These are phyloP conservation scores for Casaregolazyma lundiana DNA, from an alignment of 1,139 yeast species.

Conservation along the genomic window DNA sequence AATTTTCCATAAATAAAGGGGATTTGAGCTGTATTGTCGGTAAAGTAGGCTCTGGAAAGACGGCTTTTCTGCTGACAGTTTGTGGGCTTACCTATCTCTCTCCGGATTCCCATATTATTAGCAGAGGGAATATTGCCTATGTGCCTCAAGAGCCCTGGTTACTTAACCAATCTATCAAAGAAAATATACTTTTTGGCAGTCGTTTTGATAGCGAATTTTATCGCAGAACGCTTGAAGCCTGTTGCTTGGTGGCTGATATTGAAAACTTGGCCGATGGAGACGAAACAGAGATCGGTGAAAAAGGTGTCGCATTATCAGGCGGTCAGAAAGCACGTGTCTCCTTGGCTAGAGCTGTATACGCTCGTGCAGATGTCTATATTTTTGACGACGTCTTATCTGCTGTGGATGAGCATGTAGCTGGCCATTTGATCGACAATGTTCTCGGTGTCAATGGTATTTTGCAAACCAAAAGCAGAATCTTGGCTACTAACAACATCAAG, in stretches of 20 bases:
- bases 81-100: conserved; percentile 54
- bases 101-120: conserved; percentile 59
- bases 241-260: conserved; percentile 69
- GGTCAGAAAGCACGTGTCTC: conserved; percentile 88
- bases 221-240: conserved; percentile 63
- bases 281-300: conserved; percentile 81
- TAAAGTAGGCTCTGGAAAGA: conserved; percentile 73
- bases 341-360: conserved; percentile 81
- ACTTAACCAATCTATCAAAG: conserved; percentile 68
- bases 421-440: conserved; percentile 55
- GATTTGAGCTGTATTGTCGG: conserved; percentile 70
- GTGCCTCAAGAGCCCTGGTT: conserved; percentile 84
- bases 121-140: conserved; percentile 69
- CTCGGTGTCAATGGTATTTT: conserved; percentile 61
- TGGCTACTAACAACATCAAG: conserved; percentile 75
- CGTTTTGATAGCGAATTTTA: conserved; percentile 65
- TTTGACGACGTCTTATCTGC: conserved; percentile 80
- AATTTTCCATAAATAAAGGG: conserved; percentile 53
- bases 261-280: conserved; percentile 70
- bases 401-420: conserved; percentile 81
- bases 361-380: conserved; percentile 73
- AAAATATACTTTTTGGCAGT: conserved; percentile 76
- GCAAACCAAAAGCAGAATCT: conserved; percentile 60
- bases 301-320: conserved; percentile 83
- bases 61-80: conserved; percentile 58